These are phyloP conservation scores for Globisporangium perplexum DNA, from an alignment of 352 stramenopile genomes.

Conservation along the genomic window DNA sequence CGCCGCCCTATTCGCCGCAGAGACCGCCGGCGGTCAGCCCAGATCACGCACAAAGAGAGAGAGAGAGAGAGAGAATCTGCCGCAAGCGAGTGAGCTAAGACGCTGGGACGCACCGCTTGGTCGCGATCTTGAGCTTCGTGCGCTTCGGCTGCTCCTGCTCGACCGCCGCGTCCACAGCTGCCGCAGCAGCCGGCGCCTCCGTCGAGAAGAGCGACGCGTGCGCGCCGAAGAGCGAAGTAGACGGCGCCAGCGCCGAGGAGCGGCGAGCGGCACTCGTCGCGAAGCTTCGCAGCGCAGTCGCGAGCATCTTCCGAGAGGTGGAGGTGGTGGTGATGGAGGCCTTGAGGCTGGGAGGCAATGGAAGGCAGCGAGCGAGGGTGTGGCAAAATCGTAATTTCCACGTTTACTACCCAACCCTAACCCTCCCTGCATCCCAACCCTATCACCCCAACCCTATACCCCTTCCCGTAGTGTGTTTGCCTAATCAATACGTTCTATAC, in stretches of 20 bases:
- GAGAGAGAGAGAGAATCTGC: not conserved
- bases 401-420: no score
- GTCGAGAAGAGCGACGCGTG: constrained; percentile 38
- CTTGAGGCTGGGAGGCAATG: no score
- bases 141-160: constrained; percentile 34
- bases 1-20: constrained; percentile 40
- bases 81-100: no score
- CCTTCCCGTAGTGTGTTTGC: no score
- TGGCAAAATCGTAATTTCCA: no score
- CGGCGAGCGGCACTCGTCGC: constrained; percentile 22
- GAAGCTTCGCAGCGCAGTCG: constrained; percentile 51
- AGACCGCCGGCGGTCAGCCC: no score
- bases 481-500: no score
- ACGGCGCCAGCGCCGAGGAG: not conserved
- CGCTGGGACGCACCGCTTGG: constrained; percentile 38
- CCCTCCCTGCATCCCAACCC: no score
- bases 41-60: not conserved
- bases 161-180: constrained; percentile 13
- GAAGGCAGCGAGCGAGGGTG: no score
- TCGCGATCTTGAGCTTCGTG: constrained; percentile 80
- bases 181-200: constrained; percentile 11
- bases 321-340: no score
- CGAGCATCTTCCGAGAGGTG: constrained; percentile 60
- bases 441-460: no score
- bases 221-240: constrained; percentile 21